Base-by-base conservation (phyloP, 345 rosid genomes). In the Citropsis articulata region DNA sequence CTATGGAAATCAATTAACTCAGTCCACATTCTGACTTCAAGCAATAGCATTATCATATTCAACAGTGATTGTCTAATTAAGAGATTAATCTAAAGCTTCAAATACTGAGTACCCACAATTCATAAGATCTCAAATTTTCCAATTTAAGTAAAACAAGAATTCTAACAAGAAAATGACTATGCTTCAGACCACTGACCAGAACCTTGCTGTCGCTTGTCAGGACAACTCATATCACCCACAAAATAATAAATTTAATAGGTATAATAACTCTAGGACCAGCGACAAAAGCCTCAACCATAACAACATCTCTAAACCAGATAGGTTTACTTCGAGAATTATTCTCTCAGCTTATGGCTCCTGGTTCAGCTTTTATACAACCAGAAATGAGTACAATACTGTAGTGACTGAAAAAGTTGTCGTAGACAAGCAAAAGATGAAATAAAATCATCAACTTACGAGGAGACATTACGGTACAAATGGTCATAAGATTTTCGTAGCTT, bases 401-500 rank as follows among this genome's bases (percentile, higher is more conserved):
- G n/a, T 55, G 72, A 79, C 31, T 8, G 28, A 25, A 40, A 27
- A 45, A 74, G 36, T 57, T 74, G 75, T 74, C 71, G 48, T 40
- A 53, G 66, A 82, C 55, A 50, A 78, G 70, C 30, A 75, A 75
- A 56, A 45, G 56, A 67, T 24, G 56, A 68, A 81, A 36, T 61
- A 38, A 68, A 71, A 75, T 35, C 59, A 83, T 64, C 66, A 69
- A 88, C 98, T 94, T 90, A 97, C 98, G 97, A 89, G 35, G 93
- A 90, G 63, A 97, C 87, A 78, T 94, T 90, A 62, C 98, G 97
- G 83, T 92, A 94, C 80, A 97, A 85, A 77, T 90, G 93, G 84
- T 94, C 98, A 31, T 94, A 94, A 80, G 98, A 94, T 85, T 97
- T 97, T 68, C 99, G 84, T 72, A 97, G 90, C 91, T 93, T 94